Conservation (phyloP, 2,329 filamentous ascomycete genomes). For the Claviceps citrina region DNA sequence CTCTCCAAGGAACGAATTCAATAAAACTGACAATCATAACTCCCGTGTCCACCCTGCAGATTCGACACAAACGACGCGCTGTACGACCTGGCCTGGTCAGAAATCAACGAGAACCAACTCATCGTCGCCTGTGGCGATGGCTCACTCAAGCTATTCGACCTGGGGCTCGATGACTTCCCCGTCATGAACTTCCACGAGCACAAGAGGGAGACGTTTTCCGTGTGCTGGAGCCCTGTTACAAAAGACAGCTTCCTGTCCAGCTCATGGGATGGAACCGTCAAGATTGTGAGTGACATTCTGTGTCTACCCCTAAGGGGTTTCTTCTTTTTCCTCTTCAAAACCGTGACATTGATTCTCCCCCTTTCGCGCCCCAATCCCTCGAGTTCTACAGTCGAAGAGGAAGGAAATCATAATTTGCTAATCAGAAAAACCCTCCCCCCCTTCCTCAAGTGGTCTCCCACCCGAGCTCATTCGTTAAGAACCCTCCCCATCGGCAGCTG, state of each 20-base stretch:
- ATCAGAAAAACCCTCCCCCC: too few species aligned
- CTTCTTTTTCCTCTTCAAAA: too few species aligned
- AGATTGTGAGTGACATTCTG: constrained; percentile 42
- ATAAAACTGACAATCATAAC: too few species aligned
- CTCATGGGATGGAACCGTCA: constrained; percentile 92
- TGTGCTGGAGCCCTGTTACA: constrained; percentile 78
- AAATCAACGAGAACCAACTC: constrained; percentile 90
- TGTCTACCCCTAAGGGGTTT: too few species aligned
- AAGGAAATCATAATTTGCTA: too few species aligned
- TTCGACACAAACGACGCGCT: constrained; percentile 96
- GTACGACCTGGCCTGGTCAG: constrained; percentile 90
- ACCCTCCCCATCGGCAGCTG: constrained; percentile 87
- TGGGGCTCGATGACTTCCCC: constrained; percentile 66
- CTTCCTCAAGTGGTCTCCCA: constrained; percentile 59
- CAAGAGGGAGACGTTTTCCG: constrained; percentile 80
- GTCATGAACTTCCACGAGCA: constrained; percentile 89
- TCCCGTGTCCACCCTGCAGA: constrained; percentile 28
- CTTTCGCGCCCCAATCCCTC: too few species aligned
- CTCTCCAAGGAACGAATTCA: too few species aligned
- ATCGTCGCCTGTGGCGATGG: constrained; percentile 83
- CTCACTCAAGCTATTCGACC: constrained; percentile 86
- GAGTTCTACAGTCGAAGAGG: too few species aligned
- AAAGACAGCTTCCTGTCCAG: constrained; percentile 85
- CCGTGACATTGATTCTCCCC: too few species aligned
- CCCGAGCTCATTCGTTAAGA: constrained; percentile 54